These are phyloP conservation scores for Punica granatum DNA, from an alignment of 345 rosid genomes.

Conservation along the genomic window DNA sequence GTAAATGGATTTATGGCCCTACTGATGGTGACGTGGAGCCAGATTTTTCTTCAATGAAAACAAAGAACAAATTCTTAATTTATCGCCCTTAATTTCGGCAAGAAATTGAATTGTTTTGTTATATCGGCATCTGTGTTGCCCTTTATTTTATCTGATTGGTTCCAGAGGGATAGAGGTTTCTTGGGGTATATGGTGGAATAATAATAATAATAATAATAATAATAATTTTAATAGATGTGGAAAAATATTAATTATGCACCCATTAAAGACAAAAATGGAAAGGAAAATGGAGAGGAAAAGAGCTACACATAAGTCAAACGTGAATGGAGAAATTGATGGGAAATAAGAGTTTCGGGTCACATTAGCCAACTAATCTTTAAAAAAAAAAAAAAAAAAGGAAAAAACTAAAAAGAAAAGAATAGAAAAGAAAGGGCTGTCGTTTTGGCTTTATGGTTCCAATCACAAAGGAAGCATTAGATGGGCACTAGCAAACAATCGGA, in stretches of 20 bases:
- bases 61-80: background rate
- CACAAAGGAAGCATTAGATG: background rate
- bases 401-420: no score
- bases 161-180: background rate
- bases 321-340: background rate
- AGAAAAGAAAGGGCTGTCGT: background rate
- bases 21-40: background rate
- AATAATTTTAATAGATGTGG: background rate
- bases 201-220: background rate
- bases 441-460: background rate
- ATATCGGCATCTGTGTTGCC: background rate
- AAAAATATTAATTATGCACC: background rate
- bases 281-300: background rate
- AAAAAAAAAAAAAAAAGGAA: background rate
- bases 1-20: background rate
- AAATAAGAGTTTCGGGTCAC: background rate
- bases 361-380: background rate
- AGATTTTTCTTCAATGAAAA: background rate
- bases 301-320: background rate
- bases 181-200: background rate
- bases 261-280: background rate
- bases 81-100: background rate
- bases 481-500: slow-evolving; percentile 2
- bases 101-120: background rate
- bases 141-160: background rate